Conservation (phyloP, 257 asterid species). For the Solanum infundibuliforme region DNA sequence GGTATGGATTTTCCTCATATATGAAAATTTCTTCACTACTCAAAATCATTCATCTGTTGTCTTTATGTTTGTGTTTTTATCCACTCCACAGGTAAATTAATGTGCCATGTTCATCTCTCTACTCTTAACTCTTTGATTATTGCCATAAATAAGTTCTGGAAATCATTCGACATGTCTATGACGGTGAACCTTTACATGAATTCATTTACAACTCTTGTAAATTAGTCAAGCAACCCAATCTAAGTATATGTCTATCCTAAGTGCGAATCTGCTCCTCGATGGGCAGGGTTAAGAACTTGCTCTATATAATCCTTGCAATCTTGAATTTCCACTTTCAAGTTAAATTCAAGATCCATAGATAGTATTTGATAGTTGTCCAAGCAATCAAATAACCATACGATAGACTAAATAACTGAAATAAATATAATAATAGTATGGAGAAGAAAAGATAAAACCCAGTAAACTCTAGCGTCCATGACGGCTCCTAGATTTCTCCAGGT, state of each 20-base stretch:
- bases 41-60: background rate
- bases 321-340: background rate
- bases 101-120: background rate
- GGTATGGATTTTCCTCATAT: conserved; percentile 27
- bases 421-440: background rate
- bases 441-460: background rate
- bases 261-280: background rate
- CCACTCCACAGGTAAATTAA: background rate
- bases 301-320: background rate
- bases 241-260: background rate
- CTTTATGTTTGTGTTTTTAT: background rate
- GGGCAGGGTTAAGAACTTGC: background rate
- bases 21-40: background rate
- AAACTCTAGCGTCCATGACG: background rate
- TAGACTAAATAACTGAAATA: background rate
- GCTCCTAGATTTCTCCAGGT: background rate
- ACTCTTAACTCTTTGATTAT: background rate
- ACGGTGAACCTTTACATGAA: background rate
- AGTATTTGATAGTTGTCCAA: background rate
- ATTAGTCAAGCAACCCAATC: background rate
- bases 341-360: background rate
- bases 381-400: background rate
- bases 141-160: background rate
- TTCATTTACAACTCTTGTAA: background rate
- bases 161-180: background rate